Conservation (phyloP, 164 flowering plant species). For the Umbilicus rupestris region DNA sequence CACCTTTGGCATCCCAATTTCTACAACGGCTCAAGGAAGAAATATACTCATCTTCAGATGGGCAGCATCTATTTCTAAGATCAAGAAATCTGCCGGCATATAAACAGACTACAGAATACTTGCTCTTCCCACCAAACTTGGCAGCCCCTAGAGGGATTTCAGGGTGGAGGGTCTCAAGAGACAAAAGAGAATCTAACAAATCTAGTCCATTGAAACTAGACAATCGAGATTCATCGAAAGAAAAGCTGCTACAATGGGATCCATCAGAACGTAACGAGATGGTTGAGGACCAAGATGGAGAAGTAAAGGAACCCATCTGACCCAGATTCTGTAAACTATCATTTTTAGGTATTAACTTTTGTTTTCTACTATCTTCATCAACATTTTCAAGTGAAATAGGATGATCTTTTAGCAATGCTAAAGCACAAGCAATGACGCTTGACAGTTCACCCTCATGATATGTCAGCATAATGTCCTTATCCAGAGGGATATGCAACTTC, state of each 20-base stretch:
- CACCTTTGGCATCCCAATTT: constrained; percentile 93
- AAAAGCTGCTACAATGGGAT: constrained; percentile 20
- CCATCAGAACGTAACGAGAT: constrained; percentile 45
- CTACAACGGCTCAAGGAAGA: constrained; percentile 83
- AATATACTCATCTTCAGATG: constrained; percentile 68
- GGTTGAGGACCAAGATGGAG: constrained; percentile 34
- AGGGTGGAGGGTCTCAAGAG: constrained; percentile 30
- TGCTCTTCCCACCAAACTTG: constrained; percentile 44
- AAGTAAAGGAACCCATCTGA: constrained; percentile 23
- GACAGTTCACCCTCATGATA: constrained; percentile 75
- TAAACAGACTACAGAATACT: constrained; percentile 66
- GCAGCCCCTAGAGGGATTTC: constrained; percentile 51
- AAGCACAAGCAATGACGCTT: constrained; percentile 77
- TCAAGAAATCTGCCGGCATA: constrained; percentile 54
- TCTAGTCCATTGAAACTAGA: constrained; percentile 51
- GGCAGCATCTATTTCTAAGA: constrained; percentile 57
- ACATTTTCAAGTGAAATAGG: constrained; percentile 17
- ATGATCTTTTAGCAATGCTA: constrained; percentile 44
- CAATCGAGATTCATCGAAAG: constrained; percentile 38
- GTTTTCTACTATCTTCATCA: constrained; percentile 23
- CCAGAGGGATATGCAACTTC: constrained; percentile 57
- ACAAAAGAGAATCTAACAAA: constrained; percentile 33
- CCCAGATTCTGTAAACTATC: constrained; percentile 23
- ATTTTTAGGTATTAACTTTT: constrained; percentile 12
- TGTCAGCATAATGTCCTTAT: constrained; percentile 50